Conservation (phyloP, 2,329 filamentous ascomycete species). For the Trichoderma brevicompactum region DNA sequence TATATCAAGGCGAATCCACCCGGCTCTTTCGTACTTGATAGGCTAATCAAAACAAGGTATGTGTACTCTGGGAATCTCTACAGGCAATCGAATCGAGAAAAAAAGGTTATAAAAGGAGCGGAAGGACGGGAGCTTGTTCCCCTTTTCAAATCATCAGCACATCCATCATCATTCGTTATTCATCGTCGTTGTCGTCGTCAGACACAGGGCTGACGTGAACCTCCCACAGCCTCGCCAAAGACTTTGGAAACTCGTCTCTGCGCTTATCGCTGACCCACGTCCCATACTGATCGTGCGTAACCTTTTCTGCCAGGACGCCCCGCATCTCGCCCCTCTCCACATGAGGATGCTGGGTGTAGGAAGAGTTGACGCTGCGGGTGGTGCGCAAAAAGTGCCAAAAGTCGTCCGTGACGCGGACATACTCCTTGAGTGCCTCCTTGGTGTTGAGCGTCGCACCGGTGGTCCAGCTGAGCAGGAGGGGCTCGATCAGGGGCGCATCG, state of each 20-base stretch:
- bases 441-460: conserved; percentile 63
- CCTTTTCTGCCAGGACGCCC: conserved; percentile 55
- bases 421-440: conserved; percentile 60
- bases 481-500: conserved; percentile 68
- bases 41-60: no score
- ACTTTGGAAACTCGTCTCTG: conserved; percentile 39
- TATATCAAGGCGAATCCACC: no score
- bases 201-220: conserved; percentile 46
- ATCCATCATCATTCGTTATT: neutral
- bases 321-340: conserved; percentile 39
- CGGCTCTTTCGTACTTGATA: no score
- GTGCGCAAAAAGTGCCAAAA: conserved; percentile 56
- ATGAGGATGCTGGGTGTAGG: neutral
- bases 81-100: neutral
- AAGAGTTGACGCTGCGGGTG: neutral
- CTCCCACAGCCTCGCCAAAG: conserved; percentile 48
- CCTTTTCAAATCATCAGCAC: no score
- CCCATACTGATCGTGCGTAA: conserved; percentile 48
- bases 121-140: no score
- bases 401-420: conserved; percentile 61
- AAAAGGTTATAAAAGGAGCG: neutral
- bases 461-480: conserved; percentile 62
- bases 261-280: conserved; percentile 47
- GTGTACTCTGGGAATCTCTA: conserved; percentile 4
- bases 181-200: neutral